Evolutionary conservation across 108 stramenopile species (phyloP).

Genomic region (Pseudonitzschia delicatissima): DNA sequence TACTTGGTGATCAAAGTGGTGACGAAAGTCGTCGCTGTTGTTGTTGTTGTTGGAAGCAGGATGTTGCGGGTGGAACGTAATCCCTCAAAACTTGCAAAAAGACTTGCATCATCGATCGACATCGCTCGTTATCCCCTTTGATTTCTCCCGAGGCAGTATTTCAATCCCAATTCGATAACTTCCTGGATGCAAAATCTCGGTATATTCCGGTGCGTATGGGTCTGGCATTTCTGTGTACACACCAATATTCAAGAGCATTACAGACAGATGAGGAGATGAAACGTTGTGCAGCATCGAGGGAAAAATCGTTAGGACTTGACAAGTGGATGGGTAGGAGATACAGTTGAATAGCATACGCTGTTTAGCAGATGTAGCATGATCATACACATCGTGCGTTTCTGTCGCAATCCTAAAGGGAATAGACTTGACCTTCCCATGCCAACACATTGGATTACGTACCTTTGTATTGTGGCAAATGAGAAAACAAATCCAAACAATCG

Average conservation of each 20-base stretch:
- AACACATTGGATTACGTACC: slow-evolving; percentile 13
- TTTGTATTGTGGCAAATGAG: slow-evolving; percentile 82
- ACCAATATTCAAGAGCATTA: neutral
- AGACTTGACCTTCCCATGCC: too few relatives aligned
- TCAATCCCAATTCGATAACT: slow-evolving; percentile 74
- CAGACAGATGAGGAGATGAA: neutral
- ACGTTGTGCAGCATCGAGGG: too few relatives aligned
- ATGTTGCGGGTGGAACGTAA: slow-evolving; percentile 42
- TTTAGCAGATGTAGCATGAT: too few relatives aligned
- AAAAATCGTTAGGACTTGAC: too few relatives aligned
- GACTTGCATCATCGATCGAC: slow-evolving; percentile 87
- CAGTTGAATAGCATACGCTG: too few relatives aligned
- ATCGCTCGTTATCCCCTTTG: slow-evolving; percentile 87
- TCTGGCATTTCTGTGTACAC: slow-evolving; percentile 22
- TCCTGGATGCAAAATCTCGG: slow-evolving; percentile 75
- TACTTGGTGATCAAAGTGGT: slow-evolving; percentile 77
- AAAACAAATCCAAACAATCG: slow-evolving; percentile 73
- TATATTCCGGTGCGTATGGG: slow-evolving; percentile 33
- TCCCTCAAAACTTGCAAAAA: slow-evolving; percentile 69
- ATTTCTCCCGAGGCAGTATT: slow-evolving; percentile 80
- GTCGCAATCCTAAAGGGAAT: too few relatives aligned
- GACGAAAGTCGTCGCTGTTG: slow-evolving; percentile 56
- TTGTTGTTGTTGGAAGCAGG: neutral
- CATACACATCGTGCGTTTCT: too few relatives aligned
- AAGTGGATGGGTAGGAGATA: too few relatives aligned